A percentile compares a stretch with the other conserved stretches of the same genome.
phyloP scores from a whole-genome alignment of 345 rosid genomes.

The Eucalyptus shirleyi region DNA sequence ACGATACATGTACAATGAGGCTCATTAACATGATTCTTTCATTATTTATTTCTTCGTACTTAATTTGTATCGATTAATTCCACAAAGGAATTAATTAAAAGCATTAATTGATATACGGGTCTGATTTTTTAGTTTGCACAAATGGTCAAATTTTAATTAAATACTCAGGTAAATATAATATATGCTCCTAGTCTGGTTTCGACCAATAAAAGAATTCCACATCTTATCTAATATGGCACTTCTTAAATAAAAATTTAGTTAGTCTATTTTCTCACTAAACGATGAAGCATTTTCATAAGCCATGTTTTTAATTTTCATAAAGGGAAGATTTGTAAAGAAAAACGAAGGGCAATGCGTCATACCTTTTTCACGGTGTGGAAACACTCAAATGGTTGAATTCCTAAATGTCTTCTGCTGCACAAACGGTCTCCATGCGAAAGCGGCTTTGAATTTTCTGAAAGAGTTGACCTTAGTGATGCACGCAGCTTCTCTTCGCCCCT shows the following conservation, averaged over 20 bases:
- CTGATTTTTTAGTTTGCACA: not conserved
- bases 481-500: not conserved
- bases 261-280: not conserved
- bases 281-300: not conserved
- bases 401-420: not conserved
- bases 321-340: not conserved
- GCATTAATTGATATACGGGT: not conserved
- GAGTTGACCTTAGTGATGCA: not conserved
- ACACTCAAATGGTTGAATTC: not conserved
- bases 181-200: not conserved
- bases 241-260: not conserved
- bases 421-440: not conserved
- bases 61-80: not conserved
- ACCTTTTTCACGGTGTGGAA: not conserved
- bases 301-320: not conserved
- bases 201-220: not conserved
- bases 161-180: not conserved
- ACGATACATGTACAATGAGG: not conserved
- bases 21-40: not conserved
- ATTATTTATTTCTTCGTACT: not conserved
- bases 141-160: not conserved
- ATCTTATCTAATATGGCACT: not conserved
- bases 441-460: not conserved
- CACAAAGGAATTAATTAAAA: not conserved
- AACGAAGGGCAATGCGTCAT: not conserved